Conservation (phyloP, 2,329 filamentous ascomycete genomes). For the Colletotrichum sp. region DNA sequence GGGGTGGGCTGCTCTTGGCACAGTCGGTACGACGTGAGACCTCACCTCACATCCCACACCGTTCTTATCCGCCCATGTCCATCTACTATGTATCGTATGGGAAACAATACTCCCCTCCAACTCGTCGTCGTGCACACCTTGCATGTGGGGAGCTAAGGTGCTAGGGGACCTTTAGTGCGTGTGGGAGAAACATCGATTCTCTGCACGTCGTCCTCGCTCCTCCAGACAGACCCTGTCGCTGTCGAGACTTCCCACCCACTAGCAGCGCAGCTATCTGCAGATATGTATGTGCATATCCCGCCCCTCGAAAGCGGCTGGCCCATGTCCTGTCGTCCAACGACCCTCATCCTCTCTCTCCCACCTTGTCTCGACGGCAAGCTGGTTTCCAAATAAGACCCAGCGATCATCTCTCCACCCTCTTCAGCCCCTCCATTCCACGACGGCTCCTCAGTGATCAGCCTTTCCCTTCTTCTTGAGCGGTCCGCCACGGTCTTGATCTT, state of each 20-base stretch:
- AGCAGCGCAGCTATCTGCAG: conserved; percentile 19
- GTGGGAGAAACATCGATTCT: conserved; percentile 19
- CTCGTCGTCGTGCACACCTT: conserved; percentile 11
- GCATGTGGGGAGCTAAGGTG: conserved; percentile 19
- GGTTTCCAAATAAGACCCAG: conserved; percentile 18
- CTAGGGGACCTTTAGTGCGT: conserved; percentile 19
- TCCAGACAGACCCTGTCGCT: conserved; percentile 9
- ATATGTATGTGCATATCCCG: conserved; percentile 23
- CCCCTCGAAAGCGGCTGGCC: conserved; percentile 12
- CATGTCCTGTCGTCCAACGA: conserved; percentile 13
- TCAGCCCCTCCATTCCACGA: conserved; percentile 19
- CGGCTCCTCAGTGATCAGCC: conserved; percentile 9
- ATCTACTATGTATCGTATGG: not conserved
- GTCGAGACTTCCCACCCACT: conserved; percentile 13
- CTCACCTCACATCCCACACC: conserved; percentile 17
- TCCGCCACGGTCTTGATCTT: conserved; percentile 4
- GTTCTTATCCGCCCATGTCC: conserved; percentile 14
- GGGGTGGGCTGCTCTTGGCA: conserved; percentile 1
- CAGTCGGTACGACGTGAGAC: conserved; percentile 15
- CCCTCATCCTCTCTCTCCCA: conserved; percentile 7
- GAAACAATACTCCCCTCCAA: conserved; percentile 3
- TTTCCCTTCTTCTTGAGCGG: conserved; percentile 14
- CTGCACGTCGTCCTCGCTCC: conserved; percentile 9
- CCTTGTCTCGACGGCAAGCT: conserved; percentile 11
- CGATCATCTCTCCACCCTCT: conserved; percentile 19